phyloP scores from a whole-genome alignment of 2,329 filamentous ascomycete species.

The Microsporum ferrugineum region DNA sequence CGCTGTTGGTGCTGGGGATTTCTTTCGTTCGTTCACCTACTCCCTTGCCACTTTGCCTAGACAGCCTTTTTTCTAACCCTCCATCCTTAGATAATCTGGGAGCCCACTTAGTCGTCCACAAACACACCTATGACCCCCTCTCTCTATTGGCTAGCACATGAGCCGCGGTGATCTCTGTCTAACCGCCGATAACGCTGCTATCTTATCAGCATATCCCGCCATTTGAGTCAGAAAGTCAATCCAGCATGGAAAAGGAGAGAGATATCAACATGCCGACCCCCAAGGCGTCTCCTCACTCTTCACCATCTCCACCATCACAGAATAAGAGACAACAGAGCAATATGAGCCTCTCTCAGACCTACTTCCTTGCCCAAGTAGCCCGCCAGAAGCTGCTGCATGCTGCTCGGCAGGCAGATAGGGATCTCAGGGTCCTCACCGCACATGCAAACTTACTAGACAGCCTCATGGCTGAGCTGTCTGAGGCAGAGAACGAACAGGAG shows the following conservation, averaged over 20 bases:
- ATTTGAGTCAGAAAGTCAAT: slow-evolving; percentile 1
- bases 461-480: slow-evolving; percentile 81
- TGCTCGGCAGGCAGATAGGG: slow-evolving; percentile 81
- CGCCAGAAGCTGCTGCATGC: slow-evolving; percentile 90
- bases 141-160: neutral
- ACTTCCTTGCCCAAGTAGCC: slow-evolving; percentile 95
- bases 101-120: neutral
- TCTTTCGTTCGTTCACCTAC: neutral
- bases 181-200: neutral
- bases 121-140: too few species aligned
- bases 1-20: neutral
- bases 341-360: slow-evolving; percentile 97
- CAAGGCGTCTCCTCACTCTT: neutral
- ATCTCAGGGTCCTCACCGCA: slow-evolving; percentile 87
- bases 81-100: neutral
- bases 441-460: slow-evolving; percentile 97
- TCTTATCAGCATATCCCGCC: neutral
- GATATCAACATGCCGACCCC: neutral
- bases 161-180: neutral
- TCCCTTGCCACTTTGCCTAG: neutral
- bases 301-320: slow-evolving; percentile 25
- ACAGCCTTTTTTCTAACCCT: neutral
- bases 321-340: slow-evolving; percentile 52
- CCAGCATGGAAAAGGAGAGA: neutral
- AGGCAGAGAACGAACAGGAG: slow-evolving; percentile 91